Evolutionary conservation across 148 eudicot genomes (phyloP).

Genomic region (Rhododendron molle): DNA sequence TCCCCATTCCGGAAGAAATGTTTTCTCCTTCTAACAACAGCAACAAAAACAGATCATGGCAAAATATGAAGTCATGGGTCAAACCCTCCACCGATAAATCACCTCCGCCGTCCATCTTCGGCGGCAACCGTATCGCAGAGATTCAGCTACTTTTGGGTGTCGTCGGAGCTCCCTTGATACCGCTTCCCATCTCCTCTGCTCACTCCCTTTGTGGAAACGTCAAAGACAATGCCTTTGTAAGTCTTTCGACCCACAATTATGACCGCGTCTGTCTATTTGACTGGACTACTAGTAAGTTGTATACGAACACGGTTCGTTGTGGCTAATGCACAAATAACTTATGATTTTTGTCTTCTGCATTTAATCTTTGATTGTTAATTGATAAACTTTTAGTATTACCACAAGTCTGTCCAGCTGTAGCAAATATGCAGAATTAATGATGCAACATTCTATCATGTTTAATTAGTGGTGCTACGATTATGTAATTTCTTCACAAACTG

Average conservation of each 20-base stretch:
- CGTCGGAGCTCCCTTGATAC: conserved; percentile 84
- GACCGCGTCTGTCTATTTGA: not conserved
- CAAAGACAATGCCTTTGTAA: conserved; percentile 78
- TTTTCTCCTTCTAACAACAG: conserved; percentile 27
- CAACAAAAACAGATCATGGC: conserved; percentile 51
- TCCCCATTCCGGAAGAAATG: conserved; percentile 90
- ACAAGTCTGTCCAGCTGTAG: not conserved
- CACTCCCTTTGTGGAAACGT: conserved; percentile 28
- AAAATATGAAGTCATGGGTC: conserved; percentile 69
- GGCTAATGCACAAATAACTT: too few relatives aligned
- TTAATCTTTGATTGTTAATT: too few relatives aligned
- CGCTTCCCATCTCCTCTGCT: conserved; percentile 49
- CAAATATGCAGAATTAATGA: not conserved
- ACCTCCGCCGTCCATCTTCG: conserved; percentile 24
- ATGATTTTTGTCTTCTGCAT: not conserved
- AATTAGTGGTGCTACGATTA: not conserved
- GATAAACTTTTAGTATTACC: not conserved
- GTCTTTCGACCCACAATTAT: conserved; percentile 9
- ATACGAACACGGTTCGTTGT: not conserved
- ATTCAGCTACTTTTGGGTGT: conserved; percentile 81
- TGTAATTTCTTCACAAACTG: not conserved
- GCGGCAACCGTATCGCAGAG: conserved; percentile 39
- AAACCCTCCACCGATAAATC: conserved; percentile 26
- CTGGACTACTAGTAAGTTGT: not conserved
- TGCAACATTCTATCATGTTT: not conserved